These are phyloP conservation scores for Ustilago nuda DNA, from an alignment of 1,284 basidiomycete species.

Conservation along the genomic window DNA sequence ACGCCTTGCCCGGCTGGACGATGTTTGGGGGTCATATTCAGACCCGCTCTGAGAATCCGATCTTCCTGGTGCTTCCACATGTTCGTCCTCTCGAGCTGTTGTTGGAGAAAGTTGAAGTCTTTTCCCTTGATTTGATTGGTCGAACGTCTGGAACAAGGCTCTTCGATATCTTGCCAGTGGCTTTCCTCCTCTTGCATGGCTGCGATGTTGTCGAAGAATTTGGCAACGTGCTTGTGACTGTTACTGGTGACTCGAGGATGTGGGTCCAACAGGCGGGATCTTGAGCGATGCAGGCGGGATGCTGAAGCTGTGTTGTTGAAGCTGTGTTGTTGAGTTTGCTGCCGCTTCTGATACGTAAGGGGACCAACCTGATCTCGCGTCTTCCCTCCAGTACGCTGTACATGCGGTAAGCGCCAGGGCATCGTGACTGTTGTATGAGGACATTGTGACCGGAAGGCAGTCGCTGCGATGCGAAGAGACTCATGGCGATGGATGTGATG, in stretches of 20 bases:
- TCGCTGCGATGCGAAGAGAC: slow-evolving; percentile 10
- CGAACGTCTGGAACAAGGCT: neutral
- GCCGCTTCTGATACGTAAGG: neutral
- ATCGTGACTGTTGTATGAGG: neutral
- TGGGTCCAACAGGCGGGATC: slow-evolving; percentile 15
- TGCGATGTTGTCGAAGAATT: neutral
- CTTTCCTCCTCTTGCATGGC: neutral
- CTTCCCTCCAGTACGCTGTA: neutral
- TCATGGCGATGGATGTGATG: slow-evolving; percentile 7
- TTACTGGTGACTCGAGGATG: slow-evolving; percentile 4
- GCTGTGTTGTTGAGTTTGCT: neutral
- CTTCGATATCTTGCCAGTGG: neutral
- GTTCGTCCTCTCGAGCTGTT: neutral
- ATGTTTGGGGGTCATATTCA: neutral
- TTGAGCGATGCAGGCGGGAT: neutral
- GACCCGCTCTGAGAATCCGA: neutral
- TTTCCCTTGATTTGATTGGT: neutral
- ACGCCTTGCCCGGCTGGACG: neutral
- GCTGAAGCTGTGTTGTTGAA: neutral
- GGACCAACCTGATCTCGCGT: neutral
- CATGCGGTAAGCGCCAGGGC: neutral
- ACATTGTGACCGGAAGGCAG: slow-evolving; percentile 3
- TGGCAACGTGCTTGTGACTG: neutral
- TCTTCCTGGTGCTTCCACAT: neutral
- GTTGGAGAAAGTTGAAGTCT: neutral